These are phyloP conservation scores for Aspergillus fijiensis DNA, from an alignment of 2,329 filamentous ascomycete genomes.

Conservation along the genomic window DNA sequence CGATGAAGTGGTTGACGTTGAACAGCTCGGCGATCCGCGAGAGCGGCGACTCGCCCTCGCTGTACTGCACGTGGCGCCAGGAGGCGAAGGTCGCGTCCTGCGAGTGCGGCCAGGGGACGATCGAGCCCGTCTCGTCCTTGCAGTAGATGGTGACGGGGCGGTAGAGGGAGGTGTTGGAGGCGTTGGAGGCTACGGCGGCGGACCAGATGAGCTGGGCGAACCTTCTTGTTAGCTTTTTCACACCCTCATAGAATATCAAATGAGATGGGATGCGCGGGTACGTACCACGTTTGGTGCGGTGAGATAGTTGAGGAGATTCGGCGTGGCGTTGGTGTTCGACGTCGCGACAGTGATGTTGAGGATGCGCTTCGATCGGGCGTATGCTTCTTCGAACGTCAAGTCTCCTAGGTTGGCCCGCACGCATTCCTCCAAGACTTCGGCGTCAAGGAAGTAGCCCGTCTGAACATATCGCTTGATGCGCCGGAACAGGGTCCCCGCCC, in stretches of 20 bases:
- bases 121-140: slow-evolving; percentile 71
- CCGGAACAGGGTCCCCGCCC: slow-evolving; percentile 61
- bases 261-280: slow-evolving; percentile 24
- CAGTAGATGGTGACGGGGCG: slow-evolving; percentile 69
- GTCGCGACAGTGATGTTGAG: slow-evolving; percentile 90
- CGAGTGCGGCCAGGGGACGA: slow-evolving; percentile 69
- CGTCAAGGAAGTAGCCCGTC: slow-evolving; percentile 82
- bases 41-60: slow-evolving; percentile 66
- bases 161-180: slow-evolving; percentile 61
- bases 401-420: slow-evolving; percentile 84
- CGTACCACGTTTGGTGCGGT: slow-evolving; percentile 88
- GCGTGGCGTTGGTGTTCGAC: slow-evolving; percentile 70
- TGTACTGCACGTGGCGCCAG: slow-evolving; percentile 65
- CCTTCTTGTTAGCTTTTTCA: slow-evolving; percentile 1
- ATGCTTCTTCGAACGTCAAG: slow-evolving; percentile 90
- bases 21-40: slow-evolving; percentile 76
- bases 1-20: slow-evolving; percentile 93
- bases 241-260: no score
- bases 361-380: slow-evolving; percentile 77
- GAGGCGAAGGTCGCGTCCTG: slow-evolving; percentile 64
- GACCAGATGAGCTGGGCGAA: slow-evolving; percentile 59
- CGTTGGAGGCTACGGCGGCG: slow-evolving; percentile 43
- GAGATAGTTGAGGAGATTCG: slow-evolving; percentile 84
- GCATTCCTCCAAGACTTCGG: slow-evolving; percentile 77
- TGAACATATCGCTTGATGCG: slow-evolving; percentile 67